Evolutionary conservation across 2,329 filamentous ascomycete species (phyloP).

Genomic region (Neofusicoccum laricinum): DNA sequence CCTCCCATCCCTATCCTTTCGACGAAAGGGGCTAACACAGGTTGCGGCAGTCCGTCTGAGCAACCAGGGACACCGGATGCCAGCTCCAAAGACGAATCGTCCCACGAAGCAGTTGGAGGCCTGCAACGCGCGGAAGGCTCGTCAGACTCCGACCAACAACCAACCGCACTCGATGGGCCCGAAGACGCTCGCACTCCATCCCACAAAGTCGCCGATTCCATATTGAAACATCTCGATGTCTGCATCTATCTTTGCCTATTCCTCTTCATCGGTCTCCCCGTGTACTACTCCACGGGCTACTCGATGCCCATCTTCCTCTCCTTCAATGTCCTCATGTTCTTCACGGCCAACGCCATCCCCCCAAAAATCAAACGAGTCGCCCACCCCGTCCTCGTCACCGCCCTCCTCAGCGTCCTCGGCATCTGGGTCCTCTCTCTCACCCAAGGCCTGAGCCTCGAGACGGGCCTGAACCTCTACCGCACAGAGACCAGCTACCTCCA

Average conservation of each 20-base stretch:
- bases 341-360: slow-evolving; percentile 50
- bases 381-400: slow-evolving; percentile 58
- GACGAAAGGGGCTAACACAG: neutral
- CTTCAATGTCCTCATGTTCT: slow-evolving; percentile 54
- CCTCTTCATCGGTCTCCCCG: slow-evolving; percentile 52
- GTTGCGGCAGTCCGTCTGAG: neutral
- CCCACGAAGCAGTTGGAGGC: neutral
- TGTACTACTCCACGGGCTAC: slow-evolving; percentile 55
- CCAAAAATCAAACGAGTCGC: slow-evolving; percentile 50
- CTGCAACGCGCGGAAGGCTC: neutral
- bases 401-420: slow-evolving; percentile 51
- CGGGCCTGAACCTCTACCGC: slow-evolving; percentile 48
- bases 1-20: neutral
- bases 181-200: slow-evolving; percentile 14
- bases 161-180: slow-evolving; percentile 25
- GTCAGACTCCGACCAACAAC: neutral
- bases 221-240: slow-evolving; percentile 48
- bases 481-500: slow-evolving; percentile 53
- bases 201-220: slow-evolving; percentile 49
- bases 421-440: slow-evolving; percentile 54
- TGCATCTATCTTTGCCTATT: slow-evolving; percentile 47
- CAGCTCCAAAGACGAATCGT: neutral
- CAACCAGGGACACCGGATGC: neutral
- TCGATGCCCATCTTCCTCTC: slow-evolving; percentile 45
- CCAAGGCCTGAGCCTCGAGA: slow-evolving; percentile 39